A percentile compares a stretch with the other conserved stretches of the same genome.
Evolutionary conservation across 2,329 filamentous ascomycete species (phyloP).

Genomic region (Cadophora malorum): DNA sequence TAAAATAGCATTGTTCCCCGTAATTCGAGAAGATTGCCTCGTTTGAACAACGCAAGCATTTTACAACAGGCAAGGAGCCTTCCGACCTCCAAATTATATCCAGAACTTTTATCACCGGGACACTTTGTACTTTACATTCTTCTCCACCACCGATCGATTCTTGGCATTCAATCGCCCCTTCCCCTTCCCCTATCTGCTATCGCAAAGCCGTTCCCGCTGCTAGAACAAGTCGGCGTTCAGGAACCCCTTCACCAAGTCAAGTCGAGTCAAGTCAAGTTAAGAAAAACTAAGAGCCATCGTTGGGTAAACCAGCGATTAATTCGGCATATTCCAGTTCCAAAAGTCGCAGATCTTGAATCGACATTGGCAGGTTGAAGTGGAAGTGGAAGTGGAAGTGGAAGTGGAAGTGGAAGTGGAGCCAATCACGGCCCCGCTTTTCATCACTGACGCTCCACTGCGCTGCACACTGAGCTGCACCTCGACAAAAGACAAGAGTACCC

Average conservation of each 20-base stretch:
- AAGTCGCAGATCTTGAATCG: not conserved
- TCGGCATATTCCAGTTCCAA: conserved; percentile 3
- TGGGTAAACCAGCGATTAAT: not conserved
- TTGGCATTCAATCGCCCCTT: not conserved
- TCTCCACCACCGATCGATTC: not conserved
- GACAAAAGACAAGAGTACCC: not conserved
- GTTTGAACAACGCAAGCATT: not conserved
- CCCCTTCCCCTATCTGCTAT: conserved; percentile 6
- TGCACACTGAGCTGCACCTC: not conserved
- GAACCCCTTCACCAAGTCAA: conserved; percentile 3
- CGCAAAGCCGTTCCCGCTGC: not conserved
- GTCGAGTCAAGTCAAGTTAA: not conserved
- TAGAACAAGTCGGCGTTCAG: not conserved
- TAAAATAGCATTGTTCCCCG: conserved; percentile 14
- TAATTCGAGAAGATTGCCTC: conserved; percentile 5
- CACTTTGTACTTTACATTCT: not conserved
- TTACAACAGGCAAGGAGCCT: not conserved
- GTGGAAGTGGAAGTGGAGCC: not conserved
- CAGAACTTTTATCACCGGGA: not conserved
- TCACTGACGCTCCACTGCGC: not conserved
- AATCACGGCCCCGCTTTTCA: conserved; percentile 9
- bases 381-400: too few relatives aligned
- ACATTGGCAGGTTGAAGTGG: not conserved
- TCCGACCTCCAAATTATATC: not conserved
- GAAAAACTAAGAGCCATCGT: conserved; percentile 7